Conservation (phyloP, 305 asterid species). For the Fraxinus albicans region DNA sequence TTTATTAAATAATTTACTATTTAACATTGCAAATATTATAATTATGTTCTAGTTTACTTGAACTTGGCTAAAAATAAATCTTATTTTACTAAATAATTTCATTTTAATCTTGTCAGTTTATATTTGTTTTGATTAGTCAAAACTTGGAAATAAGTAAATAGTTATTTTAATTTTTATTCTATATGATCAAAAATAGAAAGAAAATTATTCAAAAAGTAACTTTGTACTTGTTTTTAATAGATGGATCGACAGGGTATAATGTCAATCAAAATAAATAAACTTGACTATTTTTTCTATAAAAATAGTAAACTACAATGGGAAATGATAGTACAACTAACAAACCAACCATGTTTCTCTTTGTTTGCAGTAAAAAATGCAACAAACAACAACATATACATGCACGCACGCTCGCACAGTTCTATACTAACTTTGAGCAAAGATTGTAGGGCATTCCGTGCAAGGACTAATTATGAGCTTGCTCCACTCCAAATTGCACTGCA, state of each 20-base stretch:
- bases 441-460: neutral
- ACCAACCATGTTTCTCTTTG: neutral
- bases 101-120: neutral
- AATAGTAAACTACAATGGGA: neutral
- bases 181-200: no score
- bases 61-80: neutral
- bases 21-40: neutral
- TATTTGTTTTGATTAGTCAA: no score
- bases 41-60: neutral
- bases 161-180: no score
- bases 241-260: no score
- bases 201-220: no score
- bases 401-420: neutral
- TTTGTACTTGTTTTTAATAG: no score
- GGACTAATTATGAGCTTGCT: neutral
- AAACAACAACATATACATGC: neutral
- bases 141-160: no score
- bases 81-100: no score
- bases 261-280: neutral
- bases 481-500: neutral
- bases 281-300: neutral
- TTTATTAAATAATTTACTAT: no score
- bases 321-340: neutral
- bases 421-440: neutral
- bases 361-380: neutral